Base-by-base conservation (phyloP, 2,329 filamentous ascomycete species). In the Colletotrichum graminicola region DNA sequence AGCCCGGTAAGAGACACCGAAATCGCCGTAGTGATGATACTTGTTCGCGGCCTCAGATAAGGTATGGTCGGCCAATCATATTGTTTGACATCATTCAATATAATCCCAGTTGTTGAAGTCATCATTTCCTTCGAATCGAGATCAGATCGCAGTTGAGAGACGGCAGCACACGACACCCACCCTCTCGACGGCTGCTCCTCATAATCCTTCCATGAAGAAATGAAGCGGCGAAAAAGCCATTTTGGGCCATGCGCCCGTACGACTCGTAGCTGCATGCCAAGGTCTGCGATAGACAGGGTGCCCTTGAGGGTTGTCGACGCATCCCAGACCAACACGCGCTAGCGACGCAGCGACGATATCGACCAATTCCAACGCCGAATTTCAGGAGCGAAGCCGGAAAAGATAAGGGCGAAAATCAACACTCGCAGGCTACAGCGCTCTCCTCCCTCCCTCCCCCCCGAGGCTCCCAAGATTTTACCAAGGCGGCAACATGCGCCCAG, bases 401-500 rank as follows among this genome's bases (percentile, higher is more conserved):
- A 23, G 47, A 36, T 62, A 43, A 26, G 39, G 29, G 39, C 26
- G 29, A 34, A 36, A 3, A 11, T 10, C 21, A 4, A n/a, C 43
- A 14, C 29, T 12, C 26, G 21, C 4, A 16, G 41, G 47, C 34
- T 6, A 10, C 21, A 29, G 45, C 43, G 12, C 49, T 18, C 23
- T 55, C 34, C 8, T n/a, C n/a, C n/a, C n/a, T n/a, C n/a, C n/a
- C n/a, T n/a, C n/a, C 18, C 6, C 51, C 23, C 21, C 21, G 16
- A 26, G 45, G 8, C 21, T 16, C 34, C 68, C 65, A 69, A 69
- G 60, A 61, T 54, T 60, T 60, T 49, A 39, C 69, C 69, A 72
- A 72, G 69, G 55, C 69, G 69, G 69, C 60, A 69, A 32, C 39
- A 54, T 64, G 59, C 63, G 69, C 65, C 69, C 47, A 71, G 66